These are phyloP conservation scores for Areca catechu DNA, from an alignment of 176 grass and related monocot species.

Conservation along the genomic window DNA sequence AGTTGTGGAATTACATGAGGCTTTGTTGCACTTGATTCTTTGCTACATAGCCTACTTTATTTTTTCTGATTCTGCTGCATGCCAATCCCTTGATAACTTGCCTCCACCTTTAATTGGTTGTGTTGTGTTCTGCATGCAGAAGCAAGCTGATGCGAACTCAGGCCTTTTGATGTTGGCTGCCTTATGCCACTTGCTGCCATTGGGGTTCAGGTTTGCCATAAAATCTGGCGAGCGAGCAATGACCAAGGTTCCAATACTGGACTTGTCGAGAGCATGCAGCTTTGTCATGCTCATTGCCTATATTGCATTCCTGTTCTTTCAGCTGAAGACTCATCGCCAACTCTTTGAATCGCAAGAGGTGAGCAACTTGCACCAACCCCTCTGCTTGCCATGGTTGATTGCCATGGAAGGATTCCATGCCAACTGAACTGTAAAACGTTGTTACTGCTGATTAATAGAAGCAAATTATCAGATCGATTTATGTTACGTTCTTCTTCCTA, in stretches of 20 bases:
- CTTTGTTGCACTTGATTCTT: no score
- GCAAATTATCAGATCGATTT: no score
- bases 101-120: neutral
- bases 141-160: constrained; percentile 63
- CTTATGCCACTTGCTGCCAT: constrained; percentile 67
- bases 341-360: constrained; percentile 74
- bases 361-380: neutral
- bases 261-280: constrained; percentile 73
- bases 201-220: constrained; percentile 60
- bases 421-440: no score
- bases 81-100: neutral
- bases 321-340: constrained; percentile 86
- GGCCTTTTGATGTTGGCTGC: constrained; percentile 60
- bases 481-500: no score
- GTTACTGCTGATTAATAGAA: no score
- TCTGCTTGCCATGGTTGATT: neutral
- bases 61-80: neutral
- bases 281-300: constrained; percentile 81
- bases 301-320: constrained; percentile 83
- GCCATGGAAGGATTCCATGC: neutral
- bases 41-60: neutral
- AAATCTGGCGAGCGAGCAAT: constrained; percentile 24
- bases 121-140: constrained; percentile 21
- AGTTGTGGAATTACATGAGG: neutral
- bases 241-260: constrained; percentile 24